phyloP scores from a whole-genome alignment of 305 asterid genomes.

The Striga hermonthica region DNA sequence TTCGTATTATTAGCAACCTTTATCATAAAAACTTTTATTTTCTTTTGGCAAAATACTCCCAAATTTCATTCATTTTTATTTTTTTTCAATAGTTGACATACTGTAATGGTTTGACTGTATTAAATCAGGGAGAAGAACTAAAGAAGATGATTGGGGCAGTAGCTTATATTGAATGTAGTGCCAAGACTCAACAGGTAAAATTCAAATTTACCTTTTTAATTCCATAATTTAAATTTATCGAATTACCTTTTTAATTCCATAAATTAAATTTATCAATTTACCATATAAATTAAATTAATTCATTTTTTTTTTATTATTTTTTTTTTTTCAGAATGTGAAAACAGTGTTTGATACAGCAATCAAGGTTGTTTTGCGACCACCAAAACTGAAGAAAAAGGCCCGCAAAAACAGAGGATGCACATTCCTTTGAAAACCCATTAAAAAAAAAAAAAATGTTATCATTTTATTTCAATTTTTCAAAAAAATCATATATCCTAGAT shows the following conservation, averaged over 20 bases:
- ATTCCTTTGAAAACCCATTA: constrained; percentile 47
- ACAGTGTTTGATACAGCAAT: constrained; percentile 77
- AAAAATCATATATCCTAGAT: constrained; percentile 8
- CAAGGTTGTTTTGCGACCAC: constrained; percentile 74
- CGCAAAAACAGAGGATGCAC: constrained; percentile 56
- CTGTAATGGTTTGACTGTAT: not conserved
- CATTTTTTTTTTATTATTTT: not conserved
- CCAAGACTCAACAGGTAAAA: constrained; percentile 85
- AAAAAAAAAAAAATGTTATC: constrained; percentile 7
- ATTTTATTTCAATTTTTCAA: not conserved
- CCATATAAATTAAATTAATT: not conserved
- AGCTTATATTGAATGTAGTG: constrained; percentile 82
- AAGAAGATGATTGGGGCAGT: constrained; percentile 76
- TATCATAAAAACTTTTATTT: not conserved
- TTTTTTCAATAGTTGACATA: no score
- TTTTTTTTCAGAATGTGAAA: constrained; percentile 62
- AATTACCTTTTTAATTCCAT: not conserved
- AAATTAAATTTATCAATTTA: not conserved
- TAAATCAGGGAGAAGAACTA: constrained; percentile 71
- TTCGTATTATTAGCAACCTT: not conserved
- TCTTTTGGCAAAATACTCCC: not conserved
- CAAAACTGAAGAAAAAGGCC: constrained; percentile 58
- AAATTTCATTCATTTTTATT: not conserved
- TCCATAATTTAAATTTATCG: not conserved
- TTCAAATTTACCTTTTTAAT: not conserved